Evolutionary conservation across 2,329 filamentous ascomycete species (phyloP), one percentile per base, ranked within the genome.

Genomic region (Aspergillus fumigatus): DNA sequence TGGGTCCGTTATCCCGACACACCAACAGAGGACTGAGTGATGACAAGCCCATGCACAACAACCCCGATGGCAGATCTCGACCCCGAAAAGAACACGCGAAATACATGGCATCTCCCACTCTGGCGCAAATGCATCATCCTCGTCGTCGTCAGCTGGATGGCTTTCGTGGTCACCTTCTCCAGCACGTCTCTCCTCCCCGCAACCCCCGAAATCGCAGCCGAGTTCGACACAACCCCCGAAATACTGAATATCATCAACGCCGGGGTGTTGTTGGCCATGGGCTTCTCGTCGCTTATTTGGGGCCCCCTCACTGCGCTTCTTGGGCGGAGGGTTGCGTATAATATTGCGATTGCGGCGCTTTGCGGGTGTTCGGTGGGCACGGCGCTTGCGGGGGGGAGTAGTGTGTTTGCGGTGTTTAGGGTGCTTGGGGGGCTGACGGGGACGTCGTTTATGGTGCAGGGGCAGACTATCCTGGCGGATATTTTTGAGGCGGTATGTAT

Each of bases 121-220:
- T 76, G 74, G 74, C 69, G 68, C 26, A 78, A 78, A 67, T 69
- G 59, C 23, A 62, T 77, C 23, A 75, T 78, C 26, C 65, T 77
- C 43, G 76, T 77, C 59, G 61, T 70, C 10, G 70, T 72, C 26
- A 75, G 73, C 57, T 78, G 74, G 73, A 72, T 75, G 65, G 73
- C 75, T 1, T 64, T 78, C 4, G 66, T 71, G 1, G 67, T 73
- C 7, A 75, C 75, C 41, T 78, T 76, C 59, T 75, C 72, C n/a
- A 74, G 70, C 58, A 77, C 76, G 10, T 74, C 75, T 3, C 59
- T 78, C 19, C 63, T 78, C 11, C 70, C 73, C 21, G 76, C 75
- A 1, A 68, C 67, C 5, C 68, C 68, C 11, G 74, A 78, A 60
- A 77, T 78, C 54, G 70, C 73, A 3, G 50, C 52, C 7, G 72